Evolutionary conservation across 2,329 filamentous ascomycete genomes (phyloP).

Genomic region (Coleophoma cylindrospora): DNA sequence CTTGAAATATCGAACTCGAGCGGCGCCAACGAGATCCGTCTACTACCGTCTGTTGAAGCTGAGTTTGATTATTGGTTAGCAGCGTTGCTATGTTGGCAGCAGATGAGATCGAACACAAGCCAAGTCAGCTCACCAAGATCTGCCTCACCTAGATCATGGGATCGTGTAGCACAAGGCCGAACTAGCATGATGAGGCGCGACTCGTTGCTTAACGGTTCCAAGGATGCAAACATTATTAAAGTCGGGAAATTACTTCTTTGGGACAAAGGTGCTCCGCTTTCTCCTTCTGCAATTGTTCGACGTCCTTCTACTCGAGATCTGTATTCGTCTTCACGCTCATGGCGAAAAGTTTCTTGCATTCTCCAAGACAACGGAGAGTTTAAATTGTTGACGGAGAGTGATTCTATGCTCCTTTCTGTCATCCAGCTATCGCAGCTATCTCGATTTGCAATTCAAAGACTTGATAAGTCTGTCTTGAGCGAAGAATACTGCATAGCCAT

Average conservation of each 20-base stretch:
- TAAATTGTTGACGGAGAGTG: conserved; percentile 82
- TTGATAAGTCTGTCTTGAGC: conserved; percentile 86
- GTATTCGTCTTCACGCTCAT: conserved; percentile 53
- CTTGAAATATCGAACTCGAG: conserved; percentile 51
- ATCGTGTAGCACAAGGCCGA: conserved; percentile 16
- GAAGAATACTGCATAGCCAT: conserved; percentile 94
- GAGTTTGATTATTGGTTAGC: conserved; percentile 79
- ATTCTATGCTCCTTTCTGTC: conserved; percentile 72
- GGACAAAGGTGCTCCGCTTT: conserved; percentile 64
- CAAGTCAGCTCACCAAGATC: conserved; percentile 11
- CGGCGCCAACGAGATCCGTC: conserved; percentile 53
- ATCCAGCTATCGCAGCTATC: conserved; percentile 87
- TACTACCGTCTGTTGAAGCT: conserved; percentile 58
- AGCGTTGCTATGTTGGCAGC: conserved; percentile 76
- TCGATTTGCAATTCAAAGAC: conserved; percentile 81
- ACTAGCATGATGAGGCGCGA: conserved; percentile 31
- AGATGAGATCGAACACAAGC: conserved; percentile 49
- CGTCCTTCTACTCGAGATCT: conserved; percentile 51
- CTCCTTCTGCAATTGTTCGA: conserved; percentile 47
- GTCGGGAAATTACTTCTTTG: conserved; percentile 87
- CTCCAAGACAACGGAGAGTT: conserved; percentile 93
- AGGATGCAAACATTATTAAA: conserved; percentile 84
- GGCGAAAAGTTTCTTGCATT: conserved; percentile 88
- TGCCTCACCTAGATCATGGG: conserved; percentile 1
- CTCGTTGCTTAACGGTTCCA: conserved; percentile 52